These are phyloP conservation scores for Mycena olivaceomarginata DNA, from an alignment of 768 basidiomycete species.

Conservation along the genomic window DNA sequence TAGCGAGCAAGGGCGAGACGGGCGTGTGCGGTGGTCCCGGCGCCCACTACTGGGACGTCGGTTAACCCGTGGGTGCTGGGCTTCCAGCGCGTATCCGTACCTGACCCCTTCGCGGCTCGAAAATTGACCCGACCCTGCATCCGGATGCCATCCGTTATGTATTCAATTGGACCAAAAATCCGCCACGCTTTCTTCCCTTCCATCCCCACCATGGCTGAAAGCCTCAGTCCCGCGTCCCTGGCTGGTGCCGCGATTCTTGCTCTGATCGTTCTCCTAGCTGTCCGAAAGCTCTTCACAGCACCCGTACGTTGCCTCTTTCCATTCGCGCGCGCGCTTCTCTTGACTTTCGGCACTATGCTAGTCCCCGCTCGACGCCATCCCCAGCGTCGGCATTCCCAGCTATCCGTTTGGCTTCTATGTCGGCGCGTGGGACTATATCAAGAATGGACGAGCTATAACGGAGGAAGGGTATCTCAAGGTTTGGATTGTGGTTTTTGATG, in stretches of 20 bases:
- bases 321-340: not conserved
- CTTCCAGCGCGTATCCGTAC: too few relatives aligned
- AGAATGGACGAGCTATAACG: slow-evolving; percentile 29
- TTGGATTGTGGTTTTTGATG: not conserved
- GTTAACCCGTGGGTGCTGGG: too few relatives aligned
- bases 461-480: slow-evolving; percentile 38
- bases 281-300: not conserved
- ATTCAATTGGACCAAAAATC: too few relatives aligned
- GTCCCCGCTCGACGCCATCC: slow-evolving; percentile 23
- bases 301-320: not conserved
- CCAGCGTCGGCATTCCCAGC: slow-evolving; percentile 32
- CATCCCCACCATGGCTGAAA: not conserved
- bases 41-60: too few relatives aligned
- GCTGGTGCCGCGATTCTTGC: not conserved
- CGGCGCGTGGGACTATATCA: slow-evolving; percentile 32
- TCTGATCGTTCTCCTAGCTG: not conserved
- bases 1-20: too few relatives aligned
- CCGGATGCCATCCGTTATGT: too few relatives aligned
- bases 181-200: too few relatives aligned
- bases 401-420: slow-evolving; percentile 37
- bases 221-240: not conserved
- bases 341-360: not conserved
- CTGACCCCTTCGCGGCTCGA: too few relatives aligned
- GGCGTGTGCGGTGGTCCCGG: too few relatives aligned
- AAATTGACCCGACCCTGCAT: too few relatives aligned